phyloP scores from a whole-genome alignment of 306 rosid genomes.

The Alnus glutinosa region DNA sequence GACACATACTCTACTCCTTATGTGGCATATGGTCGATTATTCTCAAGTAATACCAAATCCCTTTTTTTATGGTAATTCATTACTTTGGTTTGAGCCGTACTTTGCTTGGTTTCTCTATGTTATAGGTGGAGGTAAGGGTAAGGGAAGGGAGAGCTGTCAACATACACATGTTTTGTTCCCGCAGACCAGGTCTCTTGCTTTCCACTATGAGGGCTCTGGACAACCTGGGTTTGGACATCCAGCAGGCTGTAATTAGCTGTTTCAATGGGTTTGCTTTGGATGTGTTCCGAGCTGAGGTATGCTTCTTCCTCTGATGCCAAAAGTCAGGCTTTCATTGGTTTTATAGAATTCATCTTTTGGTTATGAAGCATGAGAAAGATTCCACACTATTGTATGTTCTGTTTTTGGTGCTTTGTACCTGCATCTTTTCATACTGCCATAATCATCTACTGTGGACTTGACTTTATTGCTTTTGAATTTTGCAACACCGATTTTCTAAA shows the following conservation, averaged over 20 bases:
- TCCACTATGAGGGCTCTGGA: constrained; percentile 92
- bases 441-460: too few species aligned
- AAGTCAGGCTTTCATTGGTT: constrained; percentile 2
- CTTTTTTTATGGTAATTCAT: constrained; percentile 8
- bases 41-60: constrained; percentile 7
- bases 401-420: neutral
- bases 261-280: constrained; percentile 97
- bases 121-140: constrained; percentile 81
- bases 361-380: constrained; percentile 17
- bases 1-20: neutral
- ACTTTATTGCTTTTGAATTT: too few species aligned
- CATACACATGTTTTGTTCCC: constrained; percentile 94
- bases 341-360: neutral
- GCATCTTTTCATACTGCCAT: too few species aligned
- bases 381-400: neutral
- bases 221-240: constrained; percentile 88
- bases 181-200: constrained; percentile 88
- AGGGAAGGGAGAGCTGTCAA: constrained; percentile 95
- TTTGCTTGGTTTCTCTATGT: constrained; percentile 24
- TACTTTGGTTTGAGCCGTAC: constrained; percentile 17
- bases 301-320: constrained; percentile 20
- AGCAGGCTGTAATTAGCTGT: constrained; percentile 98
- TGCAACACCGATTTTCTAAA: too few species aligned
- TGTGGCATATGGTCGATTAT: neutral
- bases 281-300: constrained; percentile 93